phyloP scores from a whole-genome alignment of 1,284 basidiomycete genomes.

The Paramarasmius palmivorus region DNA sequence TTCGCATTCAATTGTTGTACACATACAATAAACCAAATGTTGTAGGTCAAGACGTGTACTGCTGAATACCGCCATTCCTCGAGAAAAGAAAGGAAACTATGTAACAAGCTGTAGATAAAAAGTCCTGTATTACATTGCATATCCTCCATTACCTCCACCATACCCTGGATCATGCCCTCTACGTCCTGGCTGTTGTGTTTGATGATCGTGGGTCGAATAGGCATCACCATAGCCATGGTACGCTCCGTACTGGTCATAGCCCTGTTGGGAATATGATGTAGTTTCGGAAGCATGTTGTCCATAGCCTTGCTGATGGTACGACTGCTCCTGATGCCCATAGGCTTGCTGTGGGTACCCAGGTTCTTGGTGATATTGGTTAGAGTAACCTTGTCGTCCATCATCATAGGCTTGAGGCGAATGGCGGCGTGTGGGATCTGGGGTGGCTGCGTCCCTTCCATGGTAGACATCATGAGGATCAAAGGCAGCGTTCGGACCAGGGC shows the following conservation, averaged over 20 bases:
- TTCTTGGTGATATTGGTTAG: conserved; percentile 1
- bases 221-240: conserved; percentile 6
- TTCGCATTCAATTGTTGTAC: conserved; percentile 23
- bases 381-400: conserved; percentile 1
- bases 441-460: conserved; percentile 29
- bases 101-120: conserved; percentile 10
- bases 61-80: conserved; percentile 9
- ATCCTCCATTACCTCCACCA: conserved; percentile 12
- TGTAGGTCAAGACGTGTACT: not conserved
- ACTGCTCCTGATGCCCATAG: conserved; percentile 1
- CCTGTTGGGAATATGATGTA: conserved; percentile 1
- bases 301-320: not conserved
- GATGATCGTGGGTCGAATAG: not conserved
- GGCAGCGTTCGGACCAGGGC: conserved; percentile 13
- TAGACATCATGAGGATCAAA: conserved; percentile 55
- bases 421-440: not conserved
- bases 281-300: not conserved
- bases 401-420: conserved; percentile 6
- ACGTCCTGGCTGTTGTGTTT: not conserved
- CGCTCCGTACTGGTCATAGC: not conserved
- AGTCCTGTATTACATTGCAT: conserved; percentile 15
- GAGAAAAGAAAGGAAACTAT: conserved; percentile 16
- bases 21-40: conserved; percentile 10
- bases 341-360: not conserved
- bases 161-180: conserved; percentile 1